A percentile compares a stretch with the other conserved stretches of the same genome.
phyloP scores from a whole-genome alignment of 352 stramenopile genomes.

The Phytophthora meadii region DNA sequence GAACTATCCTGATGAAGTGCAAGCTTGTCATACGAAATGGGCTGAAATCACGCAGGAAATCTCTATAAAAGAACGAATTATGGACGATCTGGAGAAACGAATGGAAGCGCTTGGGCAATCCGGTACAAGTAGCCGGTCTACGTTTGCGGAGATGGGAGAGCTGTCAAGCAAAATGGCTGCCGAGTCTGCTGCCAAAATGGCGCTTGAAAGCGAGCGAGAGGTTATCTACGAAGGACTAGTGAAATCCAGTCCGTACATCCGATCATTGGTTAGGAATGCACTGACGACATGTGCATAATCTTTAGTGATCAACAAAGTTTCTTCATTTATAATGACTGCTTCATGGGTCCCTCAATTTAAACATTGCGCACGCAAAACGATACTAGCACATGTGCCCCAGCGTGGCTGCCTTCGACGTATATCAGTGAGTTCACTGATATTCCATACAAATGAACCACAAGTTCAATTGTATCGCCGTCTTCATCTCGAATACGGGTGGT shows the following conservation, averaged over 20 bases:
- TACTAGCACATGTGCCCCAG: neutral
- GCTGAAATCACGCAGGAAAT: constrained; percentile 21
- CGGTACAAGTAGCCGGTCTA: constrained; percentile 19
- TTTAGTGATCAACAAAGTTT: constrained; percentile 1
- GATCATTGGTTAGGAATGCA: constrained; percentile 31
- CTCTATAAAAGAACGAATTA: constrained; percentile 20
- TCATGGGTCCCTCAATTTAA: too few species aligned
- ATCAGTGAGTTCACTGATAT: neutral
- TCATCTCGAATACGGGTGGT: neutral
- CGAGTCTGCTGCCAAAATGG: constrained; percentile 34
- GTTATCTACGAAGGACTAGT: constrained; percentile 27
- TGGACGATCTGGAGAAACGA: constrained; percentile 27
- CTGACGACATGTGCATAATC: constrained; percentile 2
- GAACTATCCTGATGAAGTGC: constrained; percentile 17
- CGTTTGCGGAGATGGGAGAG: constrained; percentile 38
- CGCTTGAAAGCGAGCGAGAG: constrained; percentile 25
- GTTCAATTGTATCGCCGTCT: neutral
- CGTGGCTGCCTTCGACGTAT: neutral
- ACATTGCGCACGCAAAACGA: neutral
- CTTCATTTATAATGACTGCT: neutral
- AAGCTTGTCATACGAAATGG: constrained; percentile 31
- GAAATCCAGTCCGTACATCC: constrained; percentile 33
- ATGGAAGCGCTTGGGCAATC: constrained; percentile 22
- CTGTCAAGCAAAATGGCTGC: constrained; percentile 45
- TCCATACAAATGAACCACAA: neutral